These are phyloP conservation scores for Agrostemma githago DNA, from an alignment of 148 eudicot genomes.

Conservation along the genomic window DNA sequence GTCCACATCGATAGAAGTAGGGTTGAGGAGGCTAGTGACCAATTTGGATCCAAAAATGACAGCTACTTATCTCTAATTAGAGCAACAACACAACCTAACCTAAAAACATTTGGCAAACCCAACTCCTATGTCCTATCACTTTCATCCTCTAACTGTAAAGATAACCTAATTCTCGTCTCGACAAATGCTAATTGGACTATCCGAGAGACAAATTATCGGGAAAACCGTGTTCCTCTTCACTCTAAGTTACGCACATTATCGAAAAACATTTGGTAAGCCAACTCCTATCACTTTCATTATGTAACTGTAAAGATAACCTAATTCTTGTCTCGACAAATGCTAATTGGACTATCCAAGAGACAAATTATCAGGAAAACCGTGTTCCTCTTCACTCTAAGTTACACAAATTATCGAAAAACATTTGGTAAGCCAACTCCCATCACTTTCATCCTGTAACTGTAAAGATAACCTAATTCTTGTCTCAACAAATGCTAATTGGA, in stretches of 20 bases:
- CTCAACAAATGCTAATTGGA: not conserved
- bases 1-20: too few species aligned
- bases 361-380: too few species aligned
- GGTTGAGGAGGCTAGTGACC: not conserved
- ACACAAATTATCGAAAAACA: not conserved
- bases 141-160: not conserved
- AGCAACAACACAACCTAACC: not conserved
- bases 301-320: not conserved
- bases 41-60: not conserved
- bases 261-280: not conserved
- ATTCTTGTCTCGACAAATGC: not conserved
- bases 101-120: not conserved
- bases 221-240: too few species aligned
- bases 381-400: too few species aligned
- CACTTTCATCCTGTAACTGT: not conserved
- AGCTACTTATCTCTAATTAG: not conserved
- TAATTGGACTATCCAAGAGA: not conserved
- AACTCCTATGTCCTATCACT: not conserved
- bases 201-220: too few species aligned
- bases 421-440: not conserved
- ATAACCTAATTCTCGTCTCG: not conserved
- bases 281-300: not conserved
- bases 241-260: too few species aligned
- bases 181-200: not conserved
- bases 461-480: not conserved